A percentile compares a stretch with the other conserved stretches of the same genome.
These are phyloP conservation scores for Dichotomopilus funicola DNA, from an alignment of 2,329 filamentous ascomycete species.

Conservation along the genomic window DNA sequence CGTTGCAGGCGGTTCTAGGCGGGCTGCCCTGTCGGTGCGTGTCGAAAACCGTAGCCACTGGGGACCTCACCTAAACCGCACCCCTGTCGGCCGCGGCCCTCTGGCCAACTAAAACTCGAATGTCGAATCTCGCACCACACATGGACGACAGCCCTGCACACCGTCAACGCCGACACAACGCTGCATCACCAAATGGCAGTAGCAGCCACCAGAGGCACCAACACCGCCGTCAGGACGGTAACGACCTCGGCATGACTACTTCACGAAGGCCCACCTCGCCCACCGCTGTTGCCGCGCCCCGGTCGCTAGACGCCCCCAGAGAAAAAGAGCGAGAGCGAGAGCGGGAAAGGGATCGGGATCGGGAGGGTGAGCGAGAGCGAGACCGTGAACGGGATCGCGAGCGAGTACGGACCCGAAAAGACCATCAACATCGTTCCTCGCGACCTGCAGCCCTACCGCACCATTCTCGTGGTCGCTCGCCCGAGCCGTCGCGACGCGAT, in stretches of 20 bases:
- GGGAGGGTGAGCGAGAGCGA: too few relatives aligned
- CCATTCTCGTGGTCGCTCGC: constrained; percentile 11
- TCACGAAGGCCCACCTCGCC: constrained; percentile 25
- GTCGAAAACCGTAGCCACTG: neutral
- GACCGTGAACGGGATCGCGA: too few relatives aligned
- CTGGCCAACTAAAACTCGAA: constrained; percentile 17
- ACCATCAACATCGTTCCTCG: constrained; percentile 18
- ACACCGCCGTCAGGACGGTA: constrained; percentile 31
- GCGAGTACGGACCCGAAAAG: constrained; percentile 20
- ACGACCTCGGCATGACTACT: constrained; percentile 32
- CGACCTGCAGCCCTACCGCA: constrained; percentile 1
- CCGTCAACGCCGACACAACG: constrained; percentile 30
- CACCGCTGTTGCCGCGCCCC: constrained; percentile 26
- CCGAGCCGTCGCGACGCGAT: constrained; percentile 14
- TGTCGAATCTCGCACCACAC: constrained; percentile 23
- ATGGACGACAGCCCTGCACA: constrained; percentile 23
- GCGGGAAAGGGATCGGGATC: too few relatives aligned
- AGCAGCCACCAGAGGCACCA: constrained; percentile 29
- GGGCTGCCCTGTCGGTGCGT: constrained; percentile 3
- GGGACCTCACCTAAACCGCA: neutral
- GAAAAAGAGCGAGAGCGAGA: constrained; percentile 26
- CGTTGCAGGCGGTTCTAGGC: too few relatives aligned
- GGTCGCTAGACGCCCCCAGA: constrained; percentile 25
- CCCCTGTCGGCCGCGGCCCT: constrained; percentile 24
- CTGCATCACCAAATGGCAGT: constrained; percentile 38